Percentiles rank a stretch among this genome's conserved stretches.
Conservation (phyloP, 2,329 filamentous ascomycete species). For the Colletotrichum gloeosporioides region DNA sequence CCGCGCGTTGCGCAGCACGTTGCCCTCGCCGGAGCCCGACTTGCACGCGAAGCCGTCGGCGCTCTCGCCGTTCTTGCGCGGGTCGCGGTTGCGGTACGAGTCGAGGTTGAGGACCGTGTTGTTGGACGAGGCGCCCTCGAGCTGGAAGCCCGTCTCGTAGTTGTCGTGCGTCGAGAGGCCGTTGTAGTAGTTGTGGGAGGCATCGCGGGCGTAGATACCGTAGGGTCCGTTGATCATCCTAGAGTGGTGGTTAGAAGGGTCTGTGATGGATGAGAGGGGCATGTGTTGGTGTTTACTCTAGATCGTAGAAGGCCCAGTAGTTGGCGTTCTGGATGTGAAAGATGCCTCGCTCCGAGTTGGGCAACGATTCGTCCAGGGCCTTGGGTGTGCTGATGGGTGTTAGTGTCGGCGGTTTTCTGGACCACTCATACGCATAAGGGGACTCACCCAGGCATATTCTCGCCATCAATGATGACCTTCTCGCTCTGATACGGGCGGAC, state of each 20-base stretch:
- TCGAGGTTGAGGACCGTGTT: conserved; percentile 45
- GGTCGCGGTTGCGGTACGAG: conserved; percentile 46
- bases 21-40: conserved; percentile 48
- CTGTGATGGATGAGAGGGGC: background rate
- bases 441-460: conserved; percentile 36
- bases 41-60: conserved; percentile 54
- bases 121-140: conserved; percentile 32
- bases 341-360: conserved; percentile 45
- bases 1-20: conserved; percentile 45
- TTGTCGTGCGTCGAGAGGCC: conserved; percentile 37
- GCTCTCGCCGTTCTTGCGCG: conserved; percentile 53
- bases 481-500: conserved; percentile 43
- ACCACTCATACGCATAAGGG: background rate
- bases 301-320: conserved; percentile 49
- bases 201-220: conserved; percentile 35
- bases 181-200: conserved; percentile 37
- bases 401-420: background rate
- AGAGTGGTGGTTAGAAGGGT: conserved; percentile 16
- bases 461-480: conserved; percentile 49
- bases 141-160: conserved; percentile 38
- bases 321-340: conserved; percentile 47
- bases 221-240: conserved; percentile 35
- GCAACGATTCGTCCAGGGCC: conserved; percentile 39
- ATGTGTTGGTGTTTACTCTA: conserved; percentile 27
- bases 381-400: conserved; percentile 37